Evolutionary conservation across 495 filamentous ascomycete species (phyloP).

Genomic region (Neurospora sp.): DNA sequence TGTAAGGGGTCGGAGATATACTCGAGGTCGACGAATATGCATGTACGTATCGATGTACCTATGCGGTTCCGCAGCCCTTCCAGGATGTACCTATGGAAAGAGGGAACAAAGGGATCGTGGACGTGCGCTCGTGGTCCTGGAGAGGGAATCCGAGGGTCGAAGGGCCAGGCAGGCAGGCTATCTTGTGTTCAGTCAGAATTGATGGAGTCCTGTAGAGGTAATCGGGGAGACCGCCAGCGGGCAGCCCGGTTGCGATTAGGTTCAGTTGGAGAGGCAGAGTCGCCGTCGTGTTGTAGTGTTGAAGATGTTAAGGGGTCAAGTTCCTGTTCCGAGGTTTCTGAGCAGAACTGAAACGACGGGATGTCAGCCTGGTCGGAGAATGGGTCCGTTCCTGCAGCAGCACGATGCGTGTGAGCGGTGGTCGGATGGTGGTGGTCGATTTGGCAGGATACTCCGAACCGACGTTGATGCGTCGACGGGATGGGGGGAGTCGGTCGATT

Average conservation of each 20-base stretch:
- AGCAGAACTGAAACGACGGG: background rate
- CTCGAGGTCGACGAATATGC: background rate
- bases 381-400: background rate
- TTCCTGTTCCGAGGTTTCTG: background rate
- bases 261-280: background rate
- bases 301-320: background rate
- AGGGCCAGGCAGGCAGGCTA: background rate
- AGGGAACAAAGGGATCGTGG: background rate
- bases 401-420: background rate
- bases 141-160: background rate
- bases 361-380: background rate
- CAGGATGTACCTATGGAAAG: background rate
- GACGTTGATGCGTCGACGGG: background rate
- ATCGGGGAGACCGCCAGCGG: background rate
- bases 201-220: background rate
- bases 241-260: background rate
- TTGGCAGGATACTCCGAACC: background rate
- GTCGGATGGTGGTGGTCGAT: background rate
- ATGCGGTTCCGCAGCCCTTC: background rate
- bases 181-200: background rate
- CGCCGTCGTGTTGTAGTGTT: background rate
- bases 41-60: background rate
- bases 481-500: background rate
- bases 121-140: background rate
- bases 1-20: background rate